These are phyloP conservation scores for Oleoguttula mirabilis DNA, from an alignment of 495 filamentous ascomycete species.

Conservation along the genomic window DNA sequence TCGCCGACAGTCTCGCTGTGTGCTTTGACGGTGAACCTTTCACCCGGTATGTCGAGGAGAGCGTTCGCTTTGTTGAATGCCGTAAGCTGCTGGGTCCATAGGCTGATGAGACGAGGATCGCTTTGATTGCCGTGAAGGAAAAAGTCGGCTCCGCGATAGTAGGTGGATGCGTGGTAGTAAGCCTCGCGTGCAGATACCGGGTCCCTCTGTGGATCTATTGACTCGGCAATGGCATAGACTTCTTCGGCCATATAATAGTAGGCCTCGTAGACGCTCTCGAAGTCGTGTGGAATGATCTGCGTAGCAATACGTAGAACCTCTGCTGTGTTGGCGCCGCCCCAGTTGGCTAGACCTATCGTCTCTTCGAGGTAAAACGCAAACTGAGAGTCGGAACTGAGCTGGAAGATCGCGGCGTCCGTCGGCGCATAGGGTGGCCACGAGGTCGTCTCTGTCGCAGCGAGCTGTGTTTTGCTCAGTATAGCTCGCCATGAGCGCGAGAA, in stretches of 20 bases:
- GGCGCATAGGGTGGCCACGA: conserved; percentile 27
- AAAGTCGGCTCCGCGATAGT: conserved; percentile 36
- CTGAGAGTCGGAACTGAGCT: conserved; percentile 1
- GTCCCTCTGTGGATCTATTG: background rate
- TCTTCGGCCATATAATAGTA: conserved; percentile 28
- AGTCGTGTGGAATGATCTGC: conserved; percentile 28
- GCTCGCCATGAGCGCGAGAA: too few relatives aligned
- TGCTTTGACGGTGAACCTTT: conserved; percentile 27
- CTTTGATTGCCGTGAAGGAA: conserved; percentile 34
- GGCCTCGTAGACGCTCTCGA: conserved; percentile 27
- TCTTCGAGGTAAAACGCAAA: conserved; percentile 1
- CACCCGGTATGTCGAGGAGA: conserved; percentile 28
- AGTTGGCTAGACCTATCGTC: background rate
- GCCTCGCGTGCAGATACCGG: conserved; percentile 22
- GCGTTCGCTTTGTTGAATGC: conserved; percentile 20
- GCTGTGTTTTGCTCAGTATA: too few relatives aligned
- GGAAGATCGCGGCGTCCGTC: conserved; percentile 1
- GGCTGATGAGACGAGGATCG: conserved; percentile 23
- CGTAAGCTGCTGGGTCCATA: conserved; percentile 5
- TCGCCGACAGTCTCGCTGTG: conserved; percentile 24
- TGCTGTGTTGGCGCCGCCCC: conserved; percentile 19
- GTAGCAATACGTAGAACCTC: conserved; percentile 31
- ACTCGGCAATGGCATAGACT: conserved; percentile 8
- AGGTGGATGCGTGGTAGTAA: conserved; percentile 31
- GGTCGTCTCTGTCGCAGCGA: too few relatives aligned